Base-by-base conservation (phyloP, 495 filamentous ascomycete species). In the Hypoxylon rickii region DNA sequence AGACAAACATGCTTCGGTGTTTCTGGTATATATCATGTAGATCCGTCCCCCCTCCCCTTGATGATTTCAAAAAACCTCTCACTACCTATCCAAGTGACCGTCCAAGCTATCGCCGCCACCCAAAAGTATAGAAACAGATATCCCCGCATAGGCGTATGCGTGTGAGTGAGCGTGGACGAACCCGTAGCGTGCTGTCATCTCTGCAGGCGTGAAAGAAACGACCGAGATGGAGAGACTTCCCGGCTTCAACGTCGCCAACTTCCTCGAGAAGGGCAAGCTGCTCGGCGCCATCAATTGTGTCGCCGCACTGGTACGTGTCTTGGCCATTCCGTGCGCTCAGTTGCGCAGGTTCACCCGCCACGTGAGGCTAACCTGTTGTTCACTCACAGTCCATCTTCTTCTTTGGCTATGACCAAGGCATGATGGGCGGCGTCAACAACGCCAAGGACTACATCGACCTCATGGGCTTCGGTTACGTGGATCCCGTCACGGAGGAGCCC, bases 371-470 rank as follows among this genome's bases (percentile, higher is more conserved):
- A 61, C 34, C 10, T 20, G 17, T 29, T 39, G 19, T 21, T 15
- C 17, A 7, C 10, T 10, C 15, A 19, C 45, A 61, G 58, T 61
- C 58, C 24, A 61, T 61, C 20, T 61, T 61, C 46, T 61, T 61
- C 26, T 61, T 61, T 15, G 62, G 45, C n/a, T 87, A 87, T 67
- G 84, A 86, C 52, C 84, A 87, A 64, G 86, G 87, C 50, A 82
- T 90, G 78, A 90, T 89, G 85, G 81, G 83, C 15, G 87, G 88
- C 39, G 88, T 90, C 6, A 89, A 89, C 66, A 84, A 80, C 40
- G 74, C 82, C 22, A 75, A 79, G 29, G 69, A 88, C 55, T 89
- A 89, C 63, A 81, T 84, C 55, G 73, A 83, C 7, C 71, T 81
- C 10, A 88, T 89, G 86, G 75, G 77, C 26, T 84, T 88, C 56